Percentiles rank a stretch among this genome's conserved stretches.
Evolutionary conservation across 1,139 yeast species (phyloP).

Genomic region (Sugiyamaella grinbergsii): DNA sequence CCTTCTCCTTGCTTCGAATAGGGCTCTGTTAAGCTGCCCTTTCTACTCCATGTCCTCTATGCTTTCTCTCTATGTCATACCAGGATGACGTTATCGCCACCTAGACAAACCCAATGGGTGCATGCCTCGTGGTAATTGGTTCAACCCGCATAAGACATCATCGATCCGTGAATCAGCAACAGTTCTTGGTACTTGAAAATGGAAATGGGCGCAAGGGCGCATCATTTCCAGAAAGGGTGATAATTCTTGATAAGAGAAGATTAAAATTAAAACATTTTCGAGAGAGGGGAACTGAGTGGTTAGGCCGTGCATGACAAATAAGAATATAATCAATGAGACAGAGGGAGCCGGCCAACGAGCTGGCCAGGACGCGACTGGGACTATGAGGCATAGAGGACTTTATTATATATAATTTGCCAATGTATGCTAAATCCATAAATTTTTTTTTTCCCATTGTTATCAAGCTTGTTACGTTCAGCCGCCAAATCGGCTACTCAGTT

Average conservation of each 20-base stretch:
- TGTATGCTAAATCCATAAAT: background rate
- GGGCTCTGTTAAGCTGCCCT: no score
- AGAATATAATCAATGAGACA: background rate
- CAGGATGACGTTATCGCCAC: constrained; percentile 11
- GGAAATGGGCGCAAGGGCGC: background rate
- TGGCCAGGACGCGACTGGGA: no score
- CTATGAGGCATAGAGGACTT: no score
- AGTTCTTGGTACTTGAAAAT: background rate
- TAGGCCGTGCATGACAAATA: background rate
- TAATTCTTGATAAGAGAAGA: background rate
- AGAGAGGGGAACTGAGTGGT: constrained; percentile 5
- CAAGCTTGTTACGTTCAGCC: no score
- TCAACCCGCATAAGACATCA: constrained; percentile 2
- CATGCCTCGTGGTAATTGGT: constrained; percentile 8
- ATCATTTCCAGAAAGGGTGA: background rate
- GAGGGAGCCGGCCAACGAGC: no score
- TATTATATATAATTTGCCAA: background rate
- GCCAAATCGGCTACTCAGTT: background rate
- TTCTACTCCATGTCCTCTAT: background rate
- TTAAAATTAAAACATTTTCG: background rate
- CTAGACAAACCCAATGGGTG: constrained; percentile 6
- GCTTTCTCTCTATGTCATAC: background rate
- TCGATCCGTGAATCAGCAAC: background rate
- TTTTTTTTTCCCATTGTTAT: background rate
- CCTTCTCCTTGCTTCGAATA: no score